Conservation (phyloP, 2,329 filamentous ascomycete species). For the Paracamarosporium sp. region DNA sequence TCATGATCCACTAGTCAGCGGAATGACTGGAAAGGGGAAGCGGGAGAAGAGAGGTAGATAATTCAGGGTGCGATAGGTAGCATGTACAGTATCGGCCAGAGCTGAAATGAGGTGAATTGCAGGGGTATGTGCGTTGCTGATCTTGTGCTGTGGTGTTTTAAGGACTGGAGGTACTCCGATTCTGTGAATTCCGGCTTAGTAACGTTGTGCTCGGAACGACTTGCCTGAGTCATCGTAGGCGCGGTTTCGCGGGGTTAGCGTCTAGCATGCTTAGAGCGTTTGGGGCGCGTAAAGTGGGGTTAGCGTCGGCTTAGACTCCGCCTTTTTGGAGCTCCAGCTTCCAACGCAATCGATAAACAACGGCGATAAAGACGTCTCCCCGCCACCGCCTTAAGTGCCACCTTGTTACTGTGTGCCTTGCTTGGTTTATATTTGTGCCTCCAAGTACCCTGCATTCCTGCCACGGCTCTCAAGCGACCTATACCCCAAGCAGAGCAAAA, state of each 20-base stretch:
- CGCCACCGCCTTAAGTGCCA: conserved; percentile 6
- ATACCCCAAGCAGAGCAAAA: background rate
- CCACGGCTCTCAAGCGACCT: background rate
- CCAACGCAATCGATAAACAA: conserved; percentile 17
- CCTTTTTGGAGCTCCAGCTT: conserved; percentile 8
- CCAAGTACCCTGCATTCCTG: background rate
- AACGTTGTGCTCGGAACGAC: background rate
- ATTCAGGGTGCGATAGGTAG: no score
- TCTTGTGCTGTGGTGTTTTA: no score
- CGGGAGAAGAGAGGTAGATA: no score
- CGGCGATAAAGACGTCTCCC: conserved; percentile 14
- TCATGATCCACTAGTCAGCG: no score
- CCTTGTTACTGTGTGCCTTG: background rate
- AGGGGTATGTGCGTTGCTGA: no score
- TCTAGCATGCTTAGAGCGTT: background rate
- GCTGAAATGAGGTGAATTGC: no score
- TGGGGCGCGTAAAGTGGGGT: conserved; percentile 16
- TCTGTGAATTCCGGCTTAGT: background rate
- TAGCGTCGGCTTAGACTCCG: conserved; percentile 26
- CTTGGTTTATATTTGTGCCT: background rate
- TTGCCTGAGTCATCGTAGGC: background rate
- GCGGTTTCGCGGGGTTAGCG: background rate
- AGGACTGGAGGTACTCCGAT: no score
- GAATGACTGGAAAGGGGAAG: no score
- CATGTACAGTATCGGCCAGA: no score